Evolutionary conservation across 1,139 yeast species (phyloP).

Genomic region (Diutina sp.): DNA sequence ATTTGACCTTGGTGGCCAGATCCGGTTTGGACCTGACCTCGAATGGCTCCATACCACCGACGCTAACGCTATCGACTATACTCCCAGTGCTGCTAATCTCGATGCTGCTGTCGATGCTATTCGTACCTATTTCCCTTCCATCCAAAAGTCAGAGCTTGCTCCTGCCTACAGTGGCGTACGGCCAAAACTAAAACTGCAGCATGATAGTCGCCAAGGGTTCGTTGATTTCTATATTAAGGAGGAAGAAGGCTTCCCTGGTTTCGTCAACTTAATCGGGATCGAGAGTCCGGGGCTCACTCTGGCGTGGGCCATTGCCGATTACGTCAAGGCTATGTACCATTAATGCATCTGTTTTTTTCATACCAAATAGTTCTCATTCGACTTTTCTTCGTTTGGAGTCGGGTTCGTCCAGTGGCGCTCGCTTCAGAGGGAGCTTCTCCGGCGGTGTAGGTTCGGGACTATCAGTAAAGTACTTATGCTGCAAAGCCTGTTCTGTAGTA

Average conservation of each 20-base stretch:
- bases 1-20: slow-evolving; percentile 66
- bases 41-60: slow-evolving; percentile 50
- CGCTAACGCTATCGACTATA: slow-evolving; percentile 30
- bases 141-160: slow-evolving; percentile 36
- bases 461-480: slow-evolving; percentile 61
- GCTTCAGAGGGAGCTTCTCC: slow-evolving; percentile 44
- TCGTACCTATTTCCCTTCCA: slow-evolving; percentile 45
- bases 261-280: slow-evolving; percentile 67
- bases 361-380: not conserved
- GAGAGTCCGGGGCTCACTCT: slow-evolving; percentile 88
- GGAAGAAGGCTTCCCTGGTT: slow-evolving; percentile 59
- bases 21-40: slow-evolving; percentile 80
- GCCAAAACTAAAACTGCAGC: slow-evolving; percentile 51
- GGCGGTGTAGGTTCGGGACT: slow-evolving; percentile 72
- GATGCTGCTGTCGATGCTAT: slow-evolving; percentile 49
- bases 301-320: slow-evolving; percentile 68
- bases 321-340: slow-evolving; percentile 37
- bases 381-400: slow-evolving; percentile 11
- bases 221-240: slow-evolving; percentile 64
- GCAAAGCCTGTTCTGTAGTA: slow-evolving; percentile 51
- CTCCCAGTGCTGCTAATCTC: slow-evolving; percentile 34
- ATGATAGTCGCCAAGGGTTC: slow-evolving; percentile 27
- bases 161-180: slow-evolving; percentile 76
- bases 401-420: slow-evolving; percentile 10
- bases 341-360: not conserved